A percentile compares a stretch with the other conserved stretches of the same genome.
These are phyloP conservation scores for Aphanomyces stellatus DNA, from an alignment of 352 stramenopile species.

Conservation along the genomic window DNA sequence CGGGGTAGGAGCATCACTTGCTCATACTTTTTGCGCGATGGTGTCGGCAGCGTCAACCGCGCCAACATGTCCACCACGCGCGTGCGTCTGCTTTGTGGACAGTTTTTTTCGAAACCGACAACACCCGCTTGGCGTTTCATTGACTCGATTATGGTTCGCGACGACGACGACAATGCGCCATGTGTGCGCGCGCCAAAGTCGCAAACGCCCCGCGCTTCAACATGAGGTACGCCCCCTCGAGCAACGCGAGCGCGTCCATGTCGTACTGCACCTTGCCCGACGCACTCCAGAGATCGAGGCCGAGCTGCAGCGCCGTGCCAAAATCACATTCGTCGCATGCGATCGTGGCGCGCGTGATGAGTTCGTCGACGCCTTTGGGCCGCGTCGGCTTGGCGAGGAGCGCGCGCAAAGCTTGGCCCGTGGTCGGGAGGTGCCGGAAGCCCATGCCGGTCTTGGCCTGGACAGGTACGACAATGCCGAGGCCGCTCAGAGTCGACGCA, in stretches of 20 bases:
- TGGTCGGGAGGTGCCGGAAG: conserved; percentile 43
- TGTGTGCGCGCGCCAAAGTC: conserved; percentile 31
- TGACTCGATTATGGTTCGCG: conserved; percentile 11
- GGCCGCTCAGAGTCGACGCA: conserved; percentile 20
- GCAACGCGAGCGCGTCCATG: conserved; percentile 38
- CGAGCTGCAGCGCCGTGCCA: conserved; percentile 48
- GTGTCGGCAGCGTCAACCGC: conserved; percentile 94
- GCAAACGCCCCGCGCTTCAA: conserved; percentile 37
- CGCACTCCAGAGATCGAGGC: conserved; percentile 54
- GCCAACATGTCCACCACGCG: conserved; percentile 94
- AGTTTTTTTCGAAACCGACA: no score
- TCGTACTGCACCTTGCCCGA: conserved; percentile 32
- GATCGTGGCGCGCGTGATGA: conserved; percentile 59
- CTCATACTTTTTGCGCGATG: conserved; percentile 23
- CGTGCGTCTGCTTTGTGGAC: no score
- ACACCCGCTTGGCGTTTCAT: no score
- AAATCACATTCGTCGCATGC: conserved; percentile 67
- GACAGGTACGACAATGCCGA: conserved; percentile 40
- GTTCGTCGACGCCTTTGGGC: conserved; percentile 27
- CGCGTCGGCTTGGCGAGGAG: conserved; percentile 27
- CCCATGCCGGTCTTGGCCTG: conserved; percentile 41
- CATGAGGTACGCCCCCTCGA: conserved; percentile 44
- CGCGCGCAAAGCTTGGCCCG: conserved; percentile 25
- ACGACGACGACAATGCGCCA: conserved; percentile 24
- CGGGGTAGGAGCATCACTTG: conserved; percentile 66